Conservation (phyloP, 2,329 filamentous ascomycete genomes). For the Colletotrichum somersetense region DNA sequence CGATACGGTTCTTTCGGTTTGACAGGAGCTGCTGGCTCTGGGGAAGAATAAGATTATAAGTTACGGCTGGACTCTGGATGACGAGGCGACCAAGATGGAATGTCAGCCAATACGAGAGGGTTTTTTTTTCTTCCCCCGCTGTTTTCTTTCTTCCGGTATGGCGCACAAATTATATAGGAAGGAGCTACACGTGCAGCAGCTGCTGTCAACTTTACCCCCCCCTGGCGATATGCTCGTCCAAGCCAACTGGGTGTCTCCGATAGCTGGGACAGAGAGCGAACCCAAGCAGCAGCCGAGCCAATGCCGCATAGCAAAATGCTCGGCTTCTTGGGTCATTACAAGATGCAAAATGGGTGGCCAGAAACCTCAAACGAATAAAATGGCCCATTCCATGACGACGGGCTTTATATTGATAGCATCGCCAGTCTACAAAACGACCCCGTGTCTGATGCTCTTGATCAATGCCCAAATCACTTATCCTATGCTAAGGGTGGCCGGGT, state of each 20-base stretch:
- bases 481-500: background rate
- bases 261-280: background rate
- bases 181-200: background rate
- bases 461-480: background rate
- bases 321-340: too few relatives aligned
- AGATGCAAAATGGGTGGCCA: background rate
- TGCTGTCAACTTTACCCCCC: background rate
- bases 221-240: background rate
- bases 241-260: background rate
- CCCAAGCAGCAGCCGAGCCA: background rate
- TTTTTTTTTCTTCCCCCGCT: too few relatives aligned
- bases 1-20: background rate
- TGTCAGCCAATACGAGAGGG: background rate
- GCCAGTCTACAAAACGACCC: background rate
- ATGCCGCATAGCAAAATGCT: background rate
- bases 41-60: background rate
- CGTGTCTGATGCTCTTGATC: background rate
- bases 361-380: too few relatives aligned
- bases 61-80: background rate
- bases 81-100: background rate
- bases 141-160: background rate
- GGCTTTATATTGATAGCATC: background rate
- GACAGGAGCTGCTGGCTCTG: background rate
- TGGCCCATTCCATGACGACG: rapidly evolving
- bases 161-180: too few relatives aligned